A percentile compares a stretch with the other conserved stretches of the same genome.
Conservation (phyloP, 1,284 basidiomycete genomes). For the Exsudoporus floridanus region DNA sequence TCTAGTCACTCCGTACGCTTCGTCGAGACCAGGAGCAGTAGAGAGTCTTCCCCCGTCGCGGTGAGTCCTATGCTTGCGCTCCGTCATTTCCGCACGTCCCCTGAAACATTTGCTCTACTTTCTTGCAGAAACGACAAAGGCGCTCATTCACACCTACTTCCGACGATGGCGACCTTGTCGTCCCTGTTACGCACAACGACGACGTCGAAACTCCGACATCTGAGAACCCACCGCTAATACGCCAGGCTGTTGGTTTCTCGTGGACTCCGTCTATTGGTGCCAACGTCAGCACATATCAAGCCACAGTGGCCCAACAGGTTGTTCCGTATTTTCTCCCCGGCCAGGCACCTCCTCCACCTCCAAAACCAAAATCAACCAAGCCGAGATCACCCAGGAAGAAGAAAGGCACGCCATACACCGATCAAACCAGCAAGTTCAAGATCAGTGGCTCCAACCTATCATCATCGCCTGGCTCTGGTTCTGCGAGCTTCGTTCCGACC, state of each 20-base stretch:
- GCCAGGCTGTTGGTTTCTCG: slow-evolving; percentile 56
- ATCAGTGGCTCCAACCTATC: slow-evolving; percentile 25
- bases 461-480: slow-evolving; percentile 25
- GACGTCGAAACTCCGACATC: slow-evolving; percentile 50
- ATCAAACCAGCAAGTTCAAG: slow-evolving; percentile 30
- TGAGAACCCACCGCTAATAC: slow-evolving; percentile 47
- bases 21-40: slow-evolving; percentile 48
- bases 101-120: not conserved
- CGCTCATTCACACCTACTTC: slow-evolving; percentile 52
- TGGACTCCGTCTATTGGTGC: slow-evolving; percentile 31
- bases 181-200: slow-evolving; percentile 40
- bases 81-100: not conserved
- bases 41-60: slow-evolving; percentile 50
- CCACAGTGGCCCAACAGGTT: slow-evolving; percentile 30
- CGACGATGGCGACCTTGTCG: slow-evolving; percentile 46
- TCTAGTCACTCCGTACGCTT: slow-evolving; percentile 6
- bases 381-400: slow-evolving; percentile 30
- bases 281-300: slow-evolving; percentile 47
- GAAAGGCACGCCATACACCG: slow-evolving; percentile 25
- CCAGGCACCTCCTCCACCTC: slow-evolving; percentile 40
- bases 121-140: slow-evolving; percentile 37
- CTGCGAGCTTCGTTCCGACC: slow-evolving; percentile 25
- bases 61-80: slow-evolving; percentile 32
- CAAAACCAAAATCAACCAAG: slow-evolving; percentile 30
- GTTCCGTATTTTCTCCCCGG: slow-evolving; percentile 50